A percentile compares a stretch with the other conserved stretches of the same genome.
Evolutionary conservation across 139 green algal genomes (phyloP).

Genomic region (Coccomyxa sp.): DNA sequence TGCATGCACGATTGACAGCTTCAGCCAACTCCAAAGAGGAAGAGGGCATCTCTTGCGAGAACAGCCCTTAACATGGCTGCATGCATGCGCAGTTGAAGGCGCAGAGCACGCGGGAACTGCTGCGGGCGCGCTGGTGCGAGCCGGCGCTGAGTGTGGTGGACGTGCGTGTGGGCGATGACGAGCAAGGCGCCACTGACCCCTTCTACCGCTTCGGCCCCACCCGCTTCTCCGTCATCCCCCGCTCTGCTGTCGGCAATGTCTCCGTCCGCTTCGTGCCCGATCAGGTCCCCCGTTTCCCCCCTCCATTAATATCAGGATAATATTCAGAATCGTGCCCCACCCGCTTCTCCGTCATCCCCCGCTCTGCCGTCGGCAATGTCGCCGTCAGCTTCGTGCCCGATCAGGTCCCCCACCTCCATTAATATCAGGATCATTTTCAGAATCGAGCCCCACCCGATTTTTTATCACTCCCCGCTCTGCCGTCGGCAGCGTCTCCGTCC

Average conservation of each 20-base stretch:
- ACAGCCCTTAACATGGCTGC: too few species aligned
- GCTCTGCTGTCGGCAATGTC: conserved; percentile 70
- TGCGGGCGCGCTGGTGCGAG: conserved; percentile 81
- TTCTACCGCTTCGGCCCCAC: conserved; percentile 83
- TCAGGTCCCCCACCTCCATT: conserved; percentile 29
- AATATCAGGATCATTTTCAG: too few species aligned
- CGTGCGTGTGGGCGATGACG: conserved; percentile 54
- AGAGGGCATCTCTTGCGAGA: too few species aligned
- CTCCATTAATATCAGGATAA: background rate
- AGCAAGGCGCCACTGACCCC: conserved; percentile 16
- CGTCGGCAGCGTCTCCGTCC: conserved; percentile 69
- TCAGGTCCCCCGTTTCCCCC: conserved; percentile 45
- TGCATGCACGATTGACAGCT: too few species aligned
- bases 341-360: conserved; percentile 92
- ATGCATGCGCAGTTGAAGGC: background rate
- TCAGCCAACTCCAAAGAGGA: too few species aligned
- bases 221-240: conserved; percentile 91
- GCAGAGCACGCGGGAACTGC: conserved; percentile 49
- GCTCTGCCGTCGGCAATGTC: conserved; percentile 70
- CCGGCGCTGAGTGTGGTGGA: conserved; percentile 85
- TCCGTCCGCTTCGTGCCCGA: conserved; percentile 69
- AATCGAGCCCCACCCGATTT: conserved; percentile 76
- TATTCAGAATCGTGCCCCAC: conserved; percentile 50
- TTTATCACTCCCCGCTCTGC: conserved; percentile 83
- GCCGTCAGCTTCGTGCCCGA: conserved; percentile 68